Evolutionary conservation across 345 rosid genomes (phyloP).

Genomic region (Dipteronia dyeriana): DNA sequence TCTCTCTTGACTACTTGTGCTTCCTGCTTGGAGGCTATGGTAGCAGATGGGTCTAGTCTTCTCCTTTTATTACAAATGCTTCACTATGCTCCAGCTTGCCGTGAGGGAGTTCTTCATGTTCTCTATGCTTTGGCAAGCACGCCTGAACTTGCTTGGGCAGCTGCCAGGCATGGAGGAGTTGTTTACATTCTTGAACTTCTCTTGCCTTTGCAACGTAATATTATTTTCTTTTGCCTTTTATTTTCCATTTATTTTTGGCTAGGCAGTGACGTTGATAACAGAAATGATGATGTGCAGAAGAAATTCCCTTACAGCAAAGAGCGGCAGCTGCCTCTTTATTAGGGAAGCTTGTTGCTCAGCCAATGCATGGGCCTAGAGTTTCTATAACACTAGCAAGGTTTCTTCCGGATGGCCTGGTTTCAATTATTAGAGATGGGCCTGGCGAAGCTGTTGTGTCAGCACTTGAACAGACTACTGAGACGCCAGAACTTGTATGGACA

Average conservation of each 20-base stretch:
- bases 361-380: conserved; percentile 99
- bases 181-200: conserved; percentile 96
- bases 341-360: conserved; percentile 96
- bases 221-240: conserved; percentile 23
- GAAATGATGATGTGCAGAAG: conserved; percentile 63
- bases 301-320: conserved; percentile 91
- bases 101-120: conserved; percentile 96
- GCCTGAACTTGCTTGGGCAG: conserved; percentile 99
- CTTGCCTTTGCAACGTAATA: conserved; percentile 81
- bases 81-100: conserved; percentile 82
- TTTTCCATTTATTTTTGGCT: conserved; percentile 17
- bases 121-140: conserved; percentile 99
- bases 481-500: conserved; percentile 99
- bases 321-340: conserved; percentile 93
- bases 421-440: conserved; percentile 95
- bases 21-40: conserved; percentile 99
- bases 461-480: conserved; percentile 90
- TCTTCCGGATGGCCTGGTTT: conserved; percentile 95
- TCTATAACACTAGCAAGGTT: conserved; percentile 94
- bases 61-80: conserved; percentile 97
- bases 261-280: conserved; percentile 23
- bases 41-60: conserved; percentile 97
- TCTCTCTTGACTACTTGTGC: conserved; percentile 94
- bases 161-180: conserved; percentile 99
- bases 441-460: conserved; percentile 95